A percentile compares a stretch with the other conserved stretches of the same genome.
phyloP scores from a whole-genome alignment of 176 grass and related monocot genomes.

The Aegilops sharonensis region DNA sequence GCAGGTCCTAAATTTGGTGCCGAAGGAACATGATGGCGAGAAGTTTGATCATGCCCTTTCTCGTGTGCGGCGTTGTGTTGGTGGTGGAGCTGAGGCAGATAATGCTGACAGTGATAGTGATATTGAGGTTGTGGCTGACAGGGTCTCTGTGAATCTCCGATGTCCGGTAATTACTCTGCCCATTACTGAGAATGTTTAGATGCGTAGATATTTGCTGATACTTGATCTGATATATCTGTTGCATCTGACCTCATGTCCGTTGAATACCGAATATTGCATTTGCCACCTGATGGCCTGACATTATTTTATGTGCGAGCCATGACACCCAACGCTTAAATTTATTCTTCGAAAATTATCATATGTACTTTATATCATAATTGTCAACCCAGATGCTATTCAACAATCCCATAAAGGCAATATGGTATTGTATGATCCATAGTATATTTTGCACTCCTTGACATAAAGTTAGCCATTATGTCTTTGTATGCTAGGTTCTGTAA shows the following conservation, averaged over 20 bases:
- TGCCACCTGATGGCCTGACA: not conserved
- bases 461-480: not conserved
- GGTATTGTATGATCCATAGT: not conserved
- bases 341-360: not conserved
- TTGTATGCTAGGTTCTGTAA: slow-evolving; percentile 16
- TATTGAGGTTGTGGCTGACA: slow-evolving; percentile 88
- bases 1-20: slow-evolving; percentile 80
- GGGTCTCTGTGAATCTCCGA: slow-evolving; percentile 75
- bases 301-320: slow-evolving; percentile 8
- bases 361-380: not conserved
- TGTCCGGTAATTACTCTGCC: slow-evolving; percentile 74
- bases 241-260: not conserved
- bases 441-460: not conserved
- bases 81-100: slow-evolving; percentile 67
- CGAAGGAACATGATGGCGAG: slow-evolving; percentile 83
- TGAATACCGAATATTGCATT: slow-evolving; percentile 14
- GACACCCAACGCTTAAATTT: not conserved
- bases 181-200: slow-evolving; percentile 13
- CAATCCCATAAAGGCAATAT: not conserved
- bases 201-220: slow-evolving; percentile 12
- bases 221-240: not conserved
- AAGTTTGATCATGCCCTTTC: slow-evolving; percentile 75
- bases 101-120: slow-evolving; percentile 81
- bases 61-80: slow-evolving; percentile 82
- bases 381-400: not conserved